phyloP scores from a whole-genome alignment of 148 eudicot species.

The Cornus controversa region DNA sequence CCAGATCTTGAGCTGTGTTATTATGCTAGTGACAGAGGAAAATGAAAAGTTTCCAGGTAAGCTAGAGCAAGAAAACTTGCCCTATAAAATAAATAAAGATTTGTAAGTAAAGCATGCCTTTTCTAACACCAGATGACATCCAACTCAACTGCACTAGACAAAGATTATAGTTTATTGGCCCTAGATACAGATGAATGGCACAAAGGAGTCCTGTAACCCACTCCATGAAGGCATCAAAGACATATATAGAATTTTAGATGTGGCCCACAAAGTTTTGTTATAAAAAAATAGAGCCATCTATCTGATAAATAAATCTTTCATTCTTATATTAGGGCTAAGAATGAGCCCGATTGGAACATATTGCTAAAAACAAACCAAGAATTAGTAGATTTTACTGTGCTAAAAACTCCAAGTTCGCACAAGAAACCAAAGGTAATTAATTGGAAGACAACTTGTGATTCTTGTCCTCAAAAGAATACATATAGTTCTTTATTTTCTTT shows the following conservation, averaged over 20 bases:
- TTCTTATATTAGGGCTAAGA: too few relatives aligned
- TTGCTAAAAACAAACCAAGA: too few relatives aligned
- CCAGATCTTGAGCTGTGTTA: not conserved
- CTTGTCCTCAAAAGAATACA: not conserved
- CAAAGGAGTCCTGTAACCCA: not conserved
- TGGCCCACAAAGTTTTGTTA: not conserved
- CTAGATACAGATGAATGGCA: not conserved
- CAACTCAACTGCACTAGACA: not conserved
- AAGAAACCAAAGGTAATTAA: too few relatives aligned
- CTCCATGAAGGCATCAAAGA: not conserved
- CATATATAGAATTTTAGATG: too few relatives aligned
- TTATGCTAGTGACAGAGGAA: not conserved
- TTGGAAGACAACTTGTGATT: not conserved
- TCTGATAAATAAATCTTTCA: too few relatives aligned
- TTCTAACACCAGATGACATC: not conserved
- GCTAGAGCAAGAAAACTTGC: not conserved
- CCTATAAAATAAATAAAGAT: too few relatives aligned
- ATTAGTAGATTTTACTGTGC: not conserved
- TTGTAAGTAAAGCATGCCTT: not conserved
- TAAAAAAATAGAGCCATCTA: too few relatives aligned
- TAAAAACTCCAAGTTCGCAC: not conserved
- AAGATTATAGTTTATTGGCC: not conserved
- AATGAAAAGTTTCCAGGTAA: not conserved
- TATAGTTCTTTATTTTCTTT: too few relatives aligned
- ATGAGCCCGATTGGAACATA: too few relatives aligned